phyloP scores from a whole-genome alignment of 139 green algal genomes.

The Parachlorella kessleri region DNA sequence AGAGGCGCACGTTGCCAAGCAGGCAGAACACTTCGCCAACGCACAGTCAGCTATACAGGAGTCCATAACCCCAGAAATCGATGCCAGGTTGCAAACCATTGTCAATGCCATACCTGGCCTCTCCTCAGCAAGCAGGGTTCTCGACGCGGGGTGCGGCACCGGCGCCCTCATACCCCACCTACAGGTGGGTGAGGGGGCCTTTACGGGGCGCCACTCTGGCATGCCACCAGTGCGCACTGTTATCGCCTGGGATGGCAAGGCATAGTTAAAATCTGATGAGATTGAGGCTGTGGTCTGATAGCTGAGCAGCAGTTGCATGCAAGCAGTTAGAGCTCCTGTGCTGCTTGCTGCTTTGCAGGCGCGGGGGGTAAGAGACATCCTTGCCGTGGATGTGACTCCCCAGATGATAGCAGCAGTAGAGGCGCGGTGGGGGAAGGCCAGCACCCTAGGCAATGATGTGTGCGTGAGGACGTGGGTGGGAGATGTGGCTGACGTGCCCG shows the following conservation, averaged over 20 bases:
- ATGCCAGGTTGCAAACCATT: constrained; percentile 43
- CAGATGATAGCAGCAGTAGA: constrained; percentile 59
- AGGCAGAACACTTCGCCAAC: constrained; percentile 23
- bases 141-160: constrained; percentile 71
- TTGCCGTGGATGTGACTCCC: constrained; percentile 64
- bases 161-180: constrained; percentile 69
- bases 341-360: background rate
- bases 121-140: constrained; percentile 39
- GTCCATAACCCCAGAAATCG: constrained; percentile 25
- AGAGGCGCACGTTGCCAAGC: constrained; percentile 4
- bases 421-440: background rate
- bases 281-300: no score
- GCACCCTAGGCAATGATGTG: constrained; percentile 59
- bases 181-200: constrained; percentile 6
- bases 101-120: constrained; percentile 40
- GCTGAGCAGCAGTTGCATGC: no score
- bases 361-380: constrained; percentile 61
- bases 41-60: background rate
- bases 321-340: no score
- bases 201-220: background rate
- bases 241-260: no score
- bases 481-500: constrained; percentile 63
- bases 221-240: background rate
- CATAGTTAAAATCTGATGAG: no score
- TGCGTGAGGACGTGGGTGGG: constrained; percentile 68